These are phyloP conservation scores for Sonneratia caseolaris DNA, from an alignment of 345 rosid genomes.

Conservation along the genomic window DNA sequence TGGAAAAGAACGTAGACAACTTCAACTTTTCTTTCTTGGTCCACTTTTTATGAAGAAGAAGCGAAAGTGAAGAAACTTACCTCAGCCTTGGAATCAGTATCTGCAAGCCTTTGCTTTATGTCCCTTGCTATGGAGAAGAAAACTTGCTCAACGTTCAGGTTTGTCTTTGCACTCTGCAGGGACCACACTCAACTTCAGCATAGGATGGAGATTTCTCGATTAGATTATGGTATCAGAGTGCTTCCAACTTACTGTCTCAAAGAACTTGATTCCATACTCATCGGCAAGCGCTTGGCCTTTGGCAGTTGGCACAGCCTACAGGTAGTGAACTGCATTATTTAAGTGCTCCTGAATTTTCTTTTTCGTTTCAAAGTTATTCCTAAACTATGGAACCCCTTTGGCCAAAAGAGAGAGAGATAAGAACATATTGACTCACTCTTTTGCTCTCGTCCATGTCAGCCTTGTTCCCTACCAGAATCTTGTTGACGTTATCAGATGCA, in stretches of 20 bases:
- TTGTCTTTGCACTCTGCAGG: conserved; percentile 91
- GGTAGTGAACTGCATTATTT: neutral
- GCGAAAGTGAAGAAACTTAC: conserved; percentile 19
- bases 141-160: conserved; percentile 85
- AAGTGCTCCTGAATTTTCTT: neutral
- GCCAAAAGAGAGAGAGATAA: neutral
- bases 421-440: conserved; percentile 42
- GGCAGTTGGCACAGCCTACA: conserved; percentile 87
- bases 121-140: conserved; percentile 92
- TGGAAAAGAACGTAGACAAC: neutral
- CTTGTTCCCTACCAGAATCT: conserved; percentile 95
- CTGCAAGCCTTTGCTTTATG: conserved; percentile 85
- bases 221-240: neutral
- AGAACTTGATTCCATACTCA: conserved; percentile 95
- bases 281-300: conserved; percentile 99
- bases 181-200: neutral
- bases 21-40: too few species aligned
- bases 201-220: neutral
- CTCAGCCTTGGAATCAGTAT: conserved; percentile 70
- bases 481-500: conserved; percentile 96
- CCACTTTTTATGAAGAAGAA: neutral
- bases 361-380: neutral
- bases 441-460: conserved; percentile 99
- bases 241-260: conserved; percentile 65
- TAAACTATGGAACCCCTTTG: neutral